Base-by-base conservation (phyloP, 1,284 basidiomycete genomes). In the Puccinia polysora region DNA sequence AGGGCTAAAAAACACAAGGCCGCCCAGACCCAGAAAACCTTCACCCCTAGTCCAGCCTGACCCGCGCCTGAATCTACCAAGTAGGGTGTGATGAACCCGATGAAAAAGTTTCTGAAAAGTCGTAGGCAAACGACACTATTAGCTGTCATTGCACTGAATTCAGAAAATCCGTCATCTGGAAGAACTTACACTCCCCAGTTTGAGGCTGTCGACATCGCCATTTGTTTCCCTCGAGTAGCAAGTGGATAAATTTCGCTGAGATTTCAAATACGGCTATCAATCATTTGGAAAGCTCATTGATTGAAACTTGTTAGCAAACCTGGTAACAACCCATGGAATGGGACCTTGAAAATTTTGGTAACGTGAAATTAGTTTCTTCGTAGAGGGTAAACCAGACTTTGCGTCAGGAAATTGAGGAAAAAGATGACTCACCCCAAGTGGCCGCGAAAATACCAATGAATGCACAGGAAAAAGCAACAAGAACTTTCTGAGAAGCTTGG, bases 171-270 rank as follows among this genome's bases (percentile, higher is more conserved):
- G n/a, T n/a, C n/a, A n/a, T 28, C 72, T 76, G 14, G 8, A 73
- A 20, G 12, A 4, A 62, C 72, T 12, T 58, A 68, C 63, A 63
- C 20, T 72, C 76, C 75, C 88, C 88, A 89, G 82, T 89, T 88
- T 63, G 84, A 84, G 25, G 86, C 87, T 73, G 83, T 83, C 45
- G 87, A 86, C 76, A 90, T 82, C 2, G 88, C 88, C 84, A 90
- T 87, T 56, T 84, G 87, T 83, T 89, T 89, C 60, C 87, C 87
- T 77, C 89, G 87, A 77, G 88, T 83, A 76, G 85, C 83, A 59
- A 87, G 76, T 6, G 78, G 78, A 68, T 76, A 74, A 52, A 78
- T 78, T 75, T 79, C 78, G 68, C 77, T 77, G 70, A 75, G 43
- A 15, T 25, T 62, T 23, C 2, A 62, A 43, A 14, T 2, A 23